Evolutionary conservation across 305 asterid genomes (phyloP), one percentile per base, ranked within the genome.

Genomic region (Rubia peregrina): DNA sequence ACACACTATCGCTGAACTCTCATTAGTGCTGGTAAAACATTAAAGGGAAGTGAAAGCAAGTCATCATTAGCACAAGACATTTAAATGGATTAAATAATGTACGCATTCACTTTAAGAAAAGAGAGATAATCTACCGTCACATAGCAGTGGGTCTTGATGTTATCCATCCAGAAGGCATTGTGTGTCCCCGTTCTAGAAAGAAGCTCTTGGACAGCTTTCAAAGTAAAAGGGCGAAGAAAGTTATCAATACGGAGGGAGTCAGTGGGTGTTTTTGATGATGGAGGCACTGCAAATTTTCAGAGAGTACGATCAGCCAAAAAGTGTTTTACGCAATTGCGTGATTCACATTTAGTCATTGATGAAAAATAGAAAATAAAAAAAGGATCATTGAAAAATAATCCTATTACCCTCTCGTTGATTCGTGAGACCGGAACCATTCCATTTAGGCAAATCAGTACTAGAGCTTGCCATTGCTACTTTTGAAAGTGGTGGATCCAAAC

Each of bases 141-240:
- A 69, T 77, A 80, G 78, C 82, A 80, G 49, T 80, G 84, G 60
- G 82, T 80, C 76, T 80, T 80, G 69, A 80, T 80, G 26, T 69
- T 75, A 74, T 80, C 84, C 84, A 80, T 80, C 84, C 82, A 77
- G 73, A 80, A 80, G 63, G 66, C 67, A 68, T 73, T 21, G 56
- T 72, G 59, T 24, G 69, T 67, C 10, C 82, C 82, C 9, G 80
- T 72, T 72, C 67, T 74, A 7, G 71, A 78, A 12, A 80, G 71
- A 65, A 80, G 80, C 65, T 77, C 82, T 68, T 80, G 82, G 71
- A 77, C 78, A 55, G 84, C 84, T 77, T 80, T 80, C 62, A 80
- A 41, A 5, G 80, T 80, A 72, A 80, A 75, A 38, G 84, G 84
- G 44, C 80, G 79, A 55, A 80, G 33, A 73, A 80, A 80, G 55